Evolutionary conservation across 1,139 yeast species (phyloP).

Genomic region (Schwanniomyces etchellsii): DNA sequence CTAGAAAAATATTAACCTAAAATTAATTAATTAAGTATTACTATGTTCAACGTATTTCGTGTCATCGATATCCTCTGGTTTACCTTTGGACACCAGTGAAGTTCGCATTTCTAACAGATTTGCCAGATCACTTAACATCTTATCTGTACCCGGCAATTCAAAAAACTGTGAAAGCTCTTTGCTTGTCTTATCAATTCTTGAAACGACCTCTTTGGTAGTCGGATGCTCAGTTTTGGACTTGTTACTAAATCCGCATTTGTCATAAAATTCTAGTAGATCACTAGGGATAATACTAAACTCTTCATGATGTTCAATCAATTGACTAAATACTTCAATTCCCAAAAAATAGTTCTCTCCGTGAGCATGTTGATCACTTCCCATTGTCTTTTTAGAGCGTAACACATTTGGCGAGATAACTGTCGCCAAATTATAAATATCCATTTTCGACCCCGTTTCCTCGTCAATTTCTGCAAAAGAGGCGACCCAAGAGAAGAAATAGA

Average conservation of each 20-base stretch:
- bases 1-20: slow-evolving; percentile 13
- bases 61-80: slow-evolving; percentile 24
- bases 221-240: slow-evolving; percentile 6
- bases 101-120: slow-evolving; percentile 23
- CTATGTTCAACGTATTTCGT: slow-evolving; percentile 28
- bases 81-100: slow-evolving; percentile 32
- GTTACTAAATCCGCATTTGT: slow-evolving; percentile 26
- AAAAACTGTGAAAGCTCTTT: slow-evolving; percentile 29
- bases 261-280: slow-evolving; percentile 38
- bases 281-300: slow-evolving; percentile 73
- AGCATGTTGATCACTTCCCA: slow-evolving; percentile 17
- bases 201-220: slow-evolving; percentile 32
- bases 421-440: slow-evolving; percentile 94
- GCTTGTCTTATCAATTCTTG: slow-evolving; percentile 23
- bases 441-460: slow-evolving; percentile 85
- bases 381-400: slow-evolving; percentile 45
- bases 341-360: slow-evolving; percentile 75
- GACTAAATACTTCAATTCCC: slow-evolving; percentile 87
- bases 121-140: too few relatives aligned
- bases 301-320: slow-evolving; percentile 77
- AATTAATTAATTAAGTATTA: too few relatives aligned
- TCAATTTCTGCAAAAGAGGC: slow-evolving; percentile 91
- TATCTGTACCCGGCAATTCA: too few relatives aligned
- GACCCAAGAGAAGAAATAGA: slow-evolving; percentile 89
- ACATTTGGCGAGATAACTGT: slow-evolving; percentile 95